A percentile compares a stretch with the other conserved stretches of the same genome.
Evolutionary conservation across 305 asterid genomes (phyloP).

Genomic region (Plantago coronopus): DNA sequence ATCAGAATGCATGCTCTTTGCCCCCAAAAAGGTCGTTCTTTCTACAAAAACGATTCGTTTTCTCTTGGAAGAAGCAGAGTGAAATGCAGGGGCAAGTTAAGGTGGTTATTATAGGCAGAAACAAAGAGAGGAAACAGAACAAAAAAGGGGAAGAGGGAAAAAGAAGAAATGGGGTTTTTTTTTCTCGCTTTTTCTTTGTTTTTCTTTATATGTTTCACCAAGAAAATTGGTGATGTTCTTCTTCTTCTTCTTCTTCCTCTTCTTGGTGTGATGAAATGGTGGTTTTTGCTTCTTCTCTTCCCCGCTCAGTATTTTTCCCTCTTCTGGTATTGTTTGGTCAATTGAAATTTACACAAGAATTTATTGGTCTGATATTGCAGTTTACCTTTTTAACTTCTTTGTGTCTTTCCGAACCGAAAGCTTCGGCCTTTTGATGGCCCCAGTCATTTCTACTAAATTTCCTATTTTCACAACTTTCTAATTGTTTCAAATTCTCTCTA

Average conservation of each 20-base stretch:
- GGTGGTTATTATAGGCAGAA: constrained; percentile 20
- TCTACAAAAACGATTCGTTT: not conserved
- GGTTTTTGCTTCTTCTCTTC: constrained; percentile 5
- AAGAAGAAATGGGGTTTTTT: constrained; percentile 16
- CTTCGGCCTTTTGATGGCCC: constrained; percentile 37
- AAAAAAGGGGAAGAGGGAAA: not conserved
- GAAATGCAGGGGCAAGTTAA: constrained; percentile 37
- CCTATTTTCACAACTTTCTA: not conserved
- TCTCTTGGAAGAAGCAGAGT: constrained; percentile 23
- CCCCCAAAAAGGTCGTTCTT: not conserved
- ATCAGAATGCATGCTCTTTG: constrained; percentile 30
- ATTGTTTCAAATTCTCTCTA: not conserved
- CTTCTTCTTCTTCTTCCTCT: constrained; percentile 22
- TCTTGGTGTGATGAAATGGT: constrained; percentile 11
- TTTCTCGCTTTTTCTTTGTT: constrained; percentile 17
- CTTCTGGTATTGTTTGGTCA: constrained; percentile 15
- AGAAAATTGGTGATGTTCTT: constrained; percentile 14
- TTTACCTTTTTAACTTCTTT: constrained; percentile 25
- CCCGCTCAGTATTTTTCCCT: constrained; percentile 8
- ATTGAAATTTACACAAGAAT: constrained; percentile 4
- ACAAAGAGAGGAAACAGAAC: constrained; percentile 28
- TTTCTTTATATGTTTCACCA: not conserved
- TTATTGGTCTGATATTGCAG: constrained; percentile 17
- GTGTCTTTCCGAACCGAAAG: constrained; percentile 43
- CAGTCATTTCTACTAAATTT: constrained; percentile 14